These are phyloP conservation scores for Kurtzmaniella quercitrusa DNA, from an alignment of 1,139 yeast genomes.

Conservation along the genomic window DNA sequence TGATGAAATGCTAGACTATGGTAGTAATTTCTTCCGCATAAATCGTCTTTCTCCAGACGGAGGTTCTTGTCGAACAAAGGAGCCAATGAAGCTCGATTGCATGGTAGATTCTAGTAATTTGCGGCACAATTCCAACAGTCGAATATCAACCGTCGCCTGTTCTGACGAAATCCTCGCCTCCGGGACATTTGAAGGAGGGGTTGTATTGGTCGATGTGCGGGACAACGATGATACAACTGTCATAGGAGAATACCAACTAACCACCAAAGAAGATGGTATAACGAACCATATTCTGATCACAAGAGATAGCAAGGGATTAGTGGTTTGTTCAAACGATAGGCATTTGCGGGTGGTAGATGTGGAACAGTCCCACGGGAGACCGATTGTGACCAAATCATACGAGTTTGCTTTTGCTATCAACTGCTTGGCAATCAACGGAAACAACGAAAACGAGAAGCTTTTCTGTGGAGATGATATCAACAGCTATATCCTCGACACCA, in stretches of 20 bases:
- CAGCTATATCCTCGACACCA: constrained; percentile 42
- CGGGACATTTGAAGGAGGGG: constrained; percentile 57
- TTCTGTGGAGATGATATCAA: constrained; percentile 50
- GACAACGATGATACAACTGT: constrained; percentile 10
- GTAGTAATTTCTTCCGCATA: constrained; percentile 32
- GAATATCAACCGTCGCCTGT: constrained; percentile 48
- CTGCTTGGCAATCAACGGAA: constrained; percentile 39
- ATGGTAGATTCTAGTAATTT: constrained; percentile 38
- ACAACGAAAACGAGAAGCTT: constrained; percentile 32
- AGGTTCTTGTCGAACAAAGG: constrained; percentile 15
- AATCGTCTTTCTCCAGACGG: constrained; percentile 29
- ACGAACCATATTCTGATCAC: constrained; percentile 48
- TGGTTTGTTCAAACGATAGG: constrained; percentile 49
- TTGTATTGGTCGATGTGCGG: constrained; percentile 30
- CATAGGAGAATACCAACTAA: constrained; percentile 36
- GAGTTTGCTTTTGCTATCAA: constrained; percentile 47
- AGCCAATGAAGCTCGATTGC: constrained; percentile 28
- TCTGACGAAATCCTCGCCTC: constrained; percentile 40
- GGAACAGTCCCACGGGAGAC: constrained; percentile 8
- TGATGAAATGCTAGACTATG: constrained; percentile 23
- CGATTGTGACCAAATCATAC: constrained; percentile 11
- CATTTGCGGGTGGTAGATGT: constrained; percentile 39
- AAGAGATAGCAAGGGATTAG: constrained; percentile 19
- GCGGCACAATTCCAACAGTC: constrained; percentile 27
- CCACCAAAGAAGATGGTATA: constrained; percentile 46